A percentile compares a stretch with the other conserved stretches of the same genome.
phyloP scores from a whole-genome alignment of 495 filamentous ascomycete species.

The Daldinia grandis region DNA sequence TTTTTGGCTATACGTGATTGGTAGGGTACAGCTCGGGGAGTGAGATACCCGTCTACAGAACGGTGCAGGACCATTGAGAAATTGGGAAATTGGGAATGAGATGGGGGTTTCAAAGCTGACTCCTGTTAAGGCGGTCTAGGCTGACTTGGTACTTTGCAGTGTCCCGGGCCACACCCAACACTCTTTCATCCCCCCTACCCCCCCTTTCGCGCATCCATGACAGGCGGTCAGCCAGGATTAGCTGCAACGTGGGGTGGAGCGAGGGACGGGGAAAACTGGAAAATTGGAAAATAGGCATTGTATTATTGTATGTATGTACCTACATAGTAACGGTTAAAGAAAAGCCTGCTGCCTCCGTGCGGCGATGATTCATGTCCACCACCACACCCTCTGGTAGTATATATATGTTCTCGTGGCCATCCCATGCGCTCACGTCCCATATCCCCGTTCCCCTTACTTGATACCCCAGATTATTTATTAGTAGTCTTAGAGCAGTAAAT shows the following conservation, averaged over 20 bases:
- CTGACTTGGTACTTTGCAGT: constrained; percentile 38
- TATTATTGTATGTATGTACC: background rate
- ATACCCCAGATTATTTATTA: constrained; percentile 38
- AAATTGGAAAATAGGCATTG: constrained; percentile 44
- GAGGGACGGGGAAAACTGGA: constrained; percentile 37
- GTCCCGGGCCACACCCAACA: constrained; percentile 25
- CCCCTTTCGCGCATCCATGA: constrained; percentile 43
- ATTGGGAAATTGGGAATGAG: constrained; percentile 10
- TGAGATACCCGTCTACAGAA: constrained; percentile 17
- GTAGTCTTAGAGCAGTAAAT: constrained; percentile 43
- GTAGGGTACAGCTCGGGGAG: constrained; percentile 28
- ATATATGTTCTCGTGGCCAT: constrained; percentile 44
- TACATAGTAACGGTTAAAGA: constrained; percentile 31
- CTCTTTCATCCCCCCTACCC: constrained; percentile 24
- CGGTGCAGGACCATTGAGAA: constrained; percentile 1
- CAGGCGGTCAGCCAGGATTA: constrained; percentile 48
- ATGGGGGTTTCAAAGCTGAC: constrained; percentile 38
- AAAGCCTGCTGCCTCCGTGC: constrained; percentile 41
- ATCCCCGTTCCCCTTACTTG: constrained; percentile 23
- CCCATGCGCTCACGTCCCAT: constrained; percentile 41
- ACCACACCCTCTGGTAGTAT: constrained; percentile 28
- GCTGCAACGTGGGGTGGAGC: constrained; percentile 45
- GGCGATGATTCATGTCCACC: constrained; percentile 44
- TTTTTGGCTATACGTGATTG: constrained; percentile 30
- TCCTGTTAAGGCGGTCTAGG: constrained; percentile 42